Evolutionary conservation across 805 yeast species (phyloP).

Genomic region (Metschnikowia vanudenii): DNA sequence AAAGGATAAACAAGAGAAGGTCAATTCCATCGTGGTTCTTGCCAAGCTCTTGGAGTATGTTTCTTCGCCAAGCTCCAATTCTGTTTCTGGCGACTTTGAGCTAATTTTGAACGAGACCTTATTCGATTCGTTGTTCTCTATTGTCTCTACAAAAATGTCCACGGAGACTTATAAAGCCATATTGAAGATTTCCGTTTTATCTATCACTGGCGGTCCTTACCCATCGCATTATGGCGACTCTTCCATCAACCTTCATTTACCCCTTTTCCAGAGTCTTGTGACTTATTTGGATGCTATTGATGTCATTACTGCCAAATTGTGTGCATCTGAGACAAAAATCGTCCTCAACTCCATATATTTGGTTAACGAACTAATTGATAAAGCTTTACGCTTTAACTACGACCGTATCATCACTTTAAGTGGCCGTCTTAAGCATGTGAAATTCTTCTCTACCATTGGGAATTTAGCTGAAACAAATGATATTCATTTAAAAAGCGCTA

Average conservation of each 20-base stretch:
- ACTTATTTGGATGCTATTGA: conserved; percentile 42
- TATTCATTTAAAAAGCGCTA: conserved; percentile 29
- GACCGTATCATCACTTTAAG: conserved; percentile 45
- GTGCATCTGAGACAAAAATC: conserved; percentile 44
- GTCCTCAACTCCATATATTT: conserved; percentile 44
- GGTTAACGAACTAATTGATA: conserved; percentile 43
- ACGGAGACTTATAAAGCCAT: conserved; percentile 47
- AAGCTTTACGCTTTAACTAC: conserved; percentile 42
- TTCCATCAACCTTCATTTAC: conserved; percentile 34
- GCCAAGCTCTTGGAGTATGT: conserved; percentile 50
- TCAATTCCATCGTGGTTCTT: conserved; percentile 52
- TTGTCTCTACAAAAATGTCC: conserved; percentile 42
- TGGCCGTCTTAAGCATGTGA: conserved; percentile 46
- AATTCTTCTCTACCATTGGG: conserved; percentile 45
- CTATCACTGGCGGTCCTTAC: conserved; percentile 46
- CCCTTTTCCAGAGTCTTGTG: conserved; percentile 37
- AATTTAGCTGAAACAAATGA: conserved; percentile 41
- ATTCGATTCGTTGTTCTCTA: conserved; percentile 40
- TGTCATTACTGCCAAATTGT: conserved; percentile 42
- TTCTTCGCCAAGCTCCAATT: conserved; percentile 33
- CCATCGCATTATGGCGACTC: conserved; percentile 30
- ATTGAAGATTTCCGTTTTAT: conserved; percentile 40
- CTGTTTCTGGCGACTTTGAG: conserved; percentile 35
- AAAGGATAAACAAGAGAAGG: conserved; percentile 48
- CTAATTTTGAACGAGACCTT: conserved; percentile 40